A percentile compares a stretch with the other conserved stretches of the same genome.
These are phyloP conservation scores for Synchytrium microbalum DNA, from an alignment of 371 early-diverging fungal species.

Conservation along the genomic window DNA sequence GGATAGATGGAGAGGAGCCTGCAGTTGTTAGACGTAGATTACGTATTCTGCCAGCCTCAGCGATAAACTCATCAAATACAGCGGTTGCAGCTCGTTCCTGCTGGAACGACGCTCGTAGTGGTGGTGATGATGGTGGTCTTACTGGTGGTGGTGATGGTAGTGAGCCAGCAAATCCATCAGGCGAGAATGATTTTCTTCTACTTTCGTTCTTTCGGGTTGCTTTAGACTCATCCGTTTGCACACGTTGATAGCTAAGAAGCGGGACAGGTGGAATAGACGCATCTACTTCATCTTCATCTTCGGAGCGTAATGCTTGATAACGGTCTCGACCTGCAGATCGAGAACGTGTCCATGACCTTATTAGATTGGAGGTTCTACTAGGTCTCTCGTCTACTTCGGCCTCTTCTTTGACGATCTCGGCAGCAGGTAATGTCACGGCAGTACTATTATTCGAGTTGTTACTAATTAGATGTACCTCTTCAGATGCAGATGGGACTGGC, in stretches of 20 bases:
- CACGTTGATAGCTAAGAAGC: neutral
- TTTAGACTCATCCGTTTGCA: neutral
- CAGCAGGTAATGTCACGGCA: too few species aligned
- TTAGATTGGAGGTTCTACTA: too few species aligned
- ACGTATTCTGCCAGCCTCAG: neutral
- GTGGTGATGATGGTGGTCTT: neutral
- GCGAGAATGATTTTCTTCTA: neutral
- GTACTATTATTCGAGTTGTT: neutral
- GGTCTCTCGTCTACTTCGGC: neutral
- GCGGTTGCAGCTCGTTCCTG: neutral
- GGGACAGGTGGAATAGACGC: neutral
- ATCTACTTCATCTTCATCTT: neutral
- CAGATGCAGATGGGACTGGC: neutral
- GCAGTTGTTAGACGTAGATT: neutral
- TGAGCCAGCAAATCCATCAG: too few species aligned
- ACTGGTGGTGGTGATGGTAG: neutral
- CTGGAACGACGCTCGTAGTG: neutral
- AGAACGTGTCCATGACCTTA: too few species aligned
- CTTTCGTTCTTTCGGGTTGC: neutral
- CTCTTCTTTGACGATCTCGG: neutral
- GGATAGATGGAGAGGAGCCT: too few species aligned
- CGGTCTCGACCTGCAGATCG: neutral
- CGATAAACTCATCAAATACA: neutral
- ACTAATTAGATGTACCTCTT: neutral
- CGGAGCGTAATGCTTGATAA: neutral